These are phyloP conservation scores for Colletotrichum chlorophyti DNA, from an alignment of 2,329 filamentous ascomycete species.

Conservation along the genomic window DNA sequence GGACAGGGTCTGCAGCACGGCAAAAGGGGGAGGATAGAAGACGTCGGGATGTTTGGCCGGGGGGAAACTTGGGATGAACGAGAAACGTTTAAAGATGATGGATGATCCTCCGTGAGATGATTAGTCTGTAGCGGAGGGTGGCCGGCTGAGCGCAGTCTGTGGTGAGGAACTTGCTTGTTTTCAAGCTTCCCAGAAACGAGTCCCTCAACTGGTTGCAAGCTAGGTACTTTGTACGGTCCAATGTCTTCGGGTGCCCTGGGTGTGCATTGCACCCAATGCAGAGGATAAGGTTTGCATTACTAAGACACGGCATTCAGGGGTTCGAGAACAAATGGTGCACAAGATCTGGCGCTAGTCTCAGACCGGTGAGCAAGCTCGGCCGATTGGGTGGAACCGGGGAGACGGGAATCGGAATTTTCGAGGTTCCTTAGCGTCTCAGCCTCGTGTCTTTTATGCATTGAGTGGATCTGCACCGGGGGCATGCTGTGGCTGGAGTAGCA, in stretches of 20 bases:
- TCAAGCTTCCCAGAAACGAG: not conserved
- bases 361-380: not conserved
- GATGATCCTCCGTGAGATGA: not conserved
- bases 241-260: not conserved
- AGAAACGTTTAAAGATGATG: too few species aligned
- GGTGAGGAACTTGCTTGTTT: conserved; percentile 22
- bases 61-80: conserved; percentile 20
- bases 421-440: conserved; percentile 16
- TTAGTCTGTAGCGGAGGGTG: not conserved
- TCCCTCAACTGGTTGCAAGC: not conserved
- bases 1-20: conserved; percentile 24
- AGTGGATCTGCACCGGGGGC: conserved; percentile 1
- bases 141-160: not conserved
- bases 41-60: not conserved
- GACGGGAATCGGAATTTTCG: conserved; percentile 22
- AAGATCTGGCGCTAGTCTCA: conserved; percentile 25
- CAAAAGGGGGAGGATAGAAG: conserved; percentile 8
- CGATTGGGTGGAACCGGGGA: conserved; percentile 19
- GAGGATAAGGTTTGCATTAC: conserved; percentile 30
- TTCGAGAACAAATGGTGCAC: conserved; percentile 21
- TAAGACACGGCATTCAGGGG: conserved; percentile 21
- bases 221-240: not conserved
- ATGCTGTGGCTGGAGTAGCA: conserved; percentile 10
- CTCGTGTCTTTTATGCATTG: conserved; percentile 22
- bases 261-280: conserved; percentile 23